phyloP scores from a whole-genome alignment of 2,329 filamentous ascomycete genomes.

The Graphilbum fragrans region DNA sequence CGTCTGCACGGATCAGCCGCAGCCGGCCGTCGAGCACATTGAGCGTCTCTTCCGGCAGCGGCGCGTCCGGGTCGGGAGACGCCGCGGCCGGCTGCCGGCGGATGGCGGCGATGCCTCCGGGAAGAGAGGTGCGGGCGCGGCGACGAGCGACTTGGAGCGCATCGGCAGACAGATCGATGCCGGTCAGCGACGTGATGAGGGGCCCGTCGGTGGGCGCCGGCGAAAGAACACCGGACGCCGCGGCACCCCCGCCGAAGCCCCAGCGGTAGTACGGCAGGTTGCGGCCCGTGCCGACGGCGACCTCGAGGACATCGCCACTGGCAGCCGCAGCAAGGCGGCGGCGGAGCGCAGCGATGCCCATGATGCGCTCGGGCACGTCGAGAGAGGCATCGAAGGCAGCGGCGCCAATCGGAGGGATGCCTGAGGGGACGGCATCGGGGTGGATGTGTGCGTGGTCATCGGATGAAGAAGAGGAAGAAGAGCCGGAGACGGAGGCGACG shows the following conservation, averaged over 20 bases:
- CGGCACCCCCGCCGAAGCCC: constrained; percentile 16
- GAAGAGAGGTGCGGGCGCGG: constrained; percentile 32
- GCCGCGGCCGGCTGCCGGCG: neutral
- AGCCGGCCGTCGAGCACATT: constrained; percentile 11
- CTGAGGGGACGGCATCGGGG: constrained; percentile 11
- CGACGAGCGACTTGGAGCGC: constrained; percentile 47
- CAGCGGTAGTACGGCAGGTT: constrained; percentile 50
- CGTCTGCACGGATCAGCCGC: constrained; percentile 25
- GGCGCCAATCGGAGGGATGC: constrained; percentile 29
- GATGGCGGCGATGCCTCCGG: constrained; percentile 26
- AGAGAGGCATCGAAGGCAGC: constrained; percentile 46
- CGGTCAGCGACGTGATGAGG: constrained; percentile 42
- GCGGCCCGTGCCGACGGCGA: constrained; percentile 50
- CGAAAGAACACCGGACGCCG: neutral
- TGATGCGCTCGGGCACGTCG: constrained; percentile 42
- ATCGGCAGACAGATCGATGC: constrained; percentile 46
- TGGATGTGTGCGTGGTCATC: constrained; percentile 4
- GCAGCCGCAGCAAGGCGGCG: constrained; percentile 33
- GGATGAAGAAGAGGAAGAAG: no score
- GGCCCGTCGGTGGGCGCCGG: no score
- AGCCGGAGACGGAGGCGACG: constrained; percentile 8
- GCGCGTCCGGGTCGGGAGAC: neutral
- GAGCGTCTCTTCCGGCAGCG: constrained; percentile 5
- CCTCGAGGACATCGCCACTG: constrained; percentile 46
- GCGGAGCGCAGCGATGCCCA: constrained; percentile 41